Evolutionary conservation across 2,329 filamentous ascomycete species (phyloP).

Genomic region (Hymenoscyphus linearis): DNA sequence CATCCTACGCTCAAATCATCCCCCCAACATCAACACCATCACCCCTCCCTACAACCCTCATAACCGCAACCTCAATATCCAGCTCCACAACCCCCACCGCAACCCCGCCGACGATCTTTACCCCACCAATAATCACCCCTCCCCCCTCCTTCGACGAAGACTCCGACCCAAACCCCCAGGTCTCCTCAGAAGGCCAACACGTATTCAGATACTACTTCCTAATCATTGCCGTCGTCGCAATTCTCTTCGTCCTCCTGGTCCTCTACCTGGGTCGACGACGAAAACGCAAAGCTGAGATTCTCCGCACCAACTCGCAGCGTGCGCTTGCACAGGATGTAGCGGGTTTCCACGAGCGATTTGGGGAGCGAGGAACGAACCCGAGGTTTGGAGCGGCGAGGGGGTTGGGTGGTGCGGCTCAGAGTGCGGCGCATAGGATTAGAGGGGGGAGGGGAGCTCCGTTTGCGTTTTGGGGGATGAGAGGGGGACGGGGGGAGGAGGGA

Average conservation of each 20-base stretch:
- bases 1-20: conserved; percentile 23
- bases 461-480: neutral
- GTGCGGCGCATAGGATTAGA: too few species aligned
- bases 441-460: too few species aligned
- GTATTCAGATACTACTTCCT: conserved; percentile 52
- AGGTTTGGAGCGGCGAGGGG: neutral
- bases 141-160: conserved; percentile 1
- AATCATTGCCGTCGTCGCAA: conserved; percentile 41
- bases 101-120: conserved; percentile 5
- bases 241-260: conserved; percentile 38
- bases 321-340: conserved; percentile 29
- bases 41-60: conserved; percentile 11
- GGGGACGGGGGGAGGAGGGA: conserved; percentile 41
- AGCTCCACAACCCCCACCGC: neutral
- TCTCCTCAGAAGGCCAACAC: conserved; percentile 26
- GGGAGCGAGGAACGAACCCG: too few species aligned
- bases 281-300: conserved; percentile 18
- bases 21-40: conserved; percentile 3
- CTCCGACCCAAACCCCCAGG: conserved; percentile 25
- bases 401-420: too few species aligned
- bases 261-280: conserved; percentile 40
- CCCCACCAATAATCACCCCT: neutral
- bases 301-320: conserved; percentile 25
- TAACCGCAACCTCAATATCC: conserved; percentile 4
- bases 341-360: conserved; percentile 16